phyloP scores from a whole-genome alignment of 306 rosid species.

The Benincasa hispida region DNA sequence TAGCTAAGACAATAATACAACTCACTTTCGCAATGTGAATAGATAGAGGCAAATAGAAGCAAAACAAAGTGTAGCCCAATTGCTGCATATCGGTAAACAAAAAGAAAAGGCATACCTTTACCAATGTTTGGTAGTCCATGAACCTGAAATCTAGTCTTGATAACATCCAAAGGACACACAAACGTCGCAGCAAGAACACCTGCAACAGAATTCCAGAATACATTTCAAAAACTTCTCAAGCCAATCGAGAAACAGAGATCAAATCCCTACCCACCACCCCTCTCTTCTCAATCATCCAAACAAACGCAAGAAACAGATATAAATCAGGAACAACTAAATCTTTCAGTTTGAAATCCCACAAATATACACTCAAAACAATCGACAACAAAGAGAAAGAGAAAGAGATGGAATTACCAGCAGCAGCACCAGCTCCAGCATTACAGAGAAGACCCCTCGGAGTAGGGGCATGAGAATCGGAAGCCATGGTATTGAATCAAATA shows the following conservation, averaged over 20 bases:
- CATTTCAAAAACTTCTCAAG: background rate
- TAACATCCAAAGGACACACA: conserved; percentile 81
- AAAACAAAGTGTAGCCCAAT: background rate
- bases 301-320: background rate
- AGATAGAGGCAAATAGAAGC: background rate
- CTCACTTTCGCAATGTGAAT: background rate
- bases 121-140: conserved; percentile 46
- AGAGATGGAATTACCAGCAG: conserved; percentile 39
- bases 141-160: conserved; percentile 82
- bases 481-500: conserved; percentile 17
- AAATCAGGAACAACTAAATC: background rate
- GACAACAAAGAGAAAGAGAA: background rate
- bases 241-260: background rate
- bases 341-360: background rate
- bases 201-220: conserved; percentile 4
- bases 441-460: conserved; percentile 41
- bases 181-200: conserved; percentile 78
- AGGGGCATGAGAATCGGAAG: conserved; percentile 28
- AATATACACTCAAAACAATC: background rate
- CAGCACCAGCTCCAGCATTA: conserved; percentile 63
- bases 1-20: background rate
- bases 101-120: conserved; percentile 12
- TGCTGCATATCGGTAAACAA: background rate
- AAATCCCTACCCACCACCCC: background rate
- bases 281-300: background rate